phyloP scores from a whole-genome alignment of 345 rosid species.

The Rhodamnia argentea region DNA sequence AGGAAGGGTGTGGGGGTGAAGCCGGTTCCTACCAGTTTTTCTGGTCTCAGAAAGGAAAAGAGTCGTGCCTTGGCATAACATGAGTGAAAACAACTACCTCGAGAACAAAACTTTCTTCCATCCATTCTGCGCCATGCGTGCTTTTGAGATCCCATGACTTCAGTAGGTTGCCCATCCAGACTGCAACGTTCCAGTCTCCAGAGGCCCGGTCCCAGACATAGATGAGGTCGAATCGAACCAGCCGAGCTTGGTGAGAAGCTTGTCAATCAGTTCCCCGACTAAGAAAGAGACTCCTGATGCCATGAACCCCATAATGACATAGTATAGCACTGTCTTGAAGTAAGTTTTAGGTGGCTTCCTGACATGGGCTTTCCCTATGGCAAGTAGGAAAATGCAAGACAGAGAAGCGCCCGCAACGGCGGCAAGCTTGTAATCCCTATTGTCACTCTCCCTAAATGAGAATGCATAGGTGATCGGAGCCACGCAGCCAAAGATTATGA shows the following conservation, averaged over 20 bases:
- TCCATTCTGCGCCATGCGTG: not conserved
- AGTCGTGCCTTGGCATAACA: not conserved
- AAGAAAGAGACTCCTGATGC: conserved; percentile 56
- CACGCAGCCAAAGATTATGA: conserved; percentile 46
- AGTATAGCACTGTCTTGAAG: conserved; percentile 32
- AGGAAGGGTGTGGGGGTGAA: not conserved
- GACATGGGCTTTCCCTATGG: conserved; percentile 51
- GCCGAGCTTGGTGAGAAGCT: conserved; percentile 41
- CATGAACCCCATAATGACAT: conserved; percentile 23
- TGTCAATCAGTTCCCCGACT: conserved; percentile 41
- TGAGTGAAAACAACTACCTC: not conserved
- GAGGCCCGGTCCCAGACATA: not conserved
- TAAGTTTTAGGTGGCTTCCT: conserved; percentile 35
- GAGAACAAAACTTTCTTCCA: not conserved
- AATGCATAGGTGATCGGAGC: conserved; percentile 56
- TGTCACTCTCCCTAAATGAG: conserved; percentile 38
- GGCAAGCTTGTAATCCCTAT: conserved; percentile 46
- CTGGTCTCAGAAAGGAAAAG: not conserved
- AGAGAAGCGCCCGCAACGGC: conserved; percentile 52
- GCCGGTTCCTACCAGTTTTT: not conserved
- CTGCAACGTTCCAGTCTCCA: not conserved
- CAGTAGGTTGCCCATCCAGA: not conserved
- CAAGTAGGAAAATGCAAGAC: conserved; percentile 48
- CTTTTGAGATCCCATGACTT: not conserved
- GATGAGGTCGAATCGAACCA: conserved; percentile 24